phyloP scores from a whole-genome alignment of 208 protist genomes.

The Leishmania major region DNA sequence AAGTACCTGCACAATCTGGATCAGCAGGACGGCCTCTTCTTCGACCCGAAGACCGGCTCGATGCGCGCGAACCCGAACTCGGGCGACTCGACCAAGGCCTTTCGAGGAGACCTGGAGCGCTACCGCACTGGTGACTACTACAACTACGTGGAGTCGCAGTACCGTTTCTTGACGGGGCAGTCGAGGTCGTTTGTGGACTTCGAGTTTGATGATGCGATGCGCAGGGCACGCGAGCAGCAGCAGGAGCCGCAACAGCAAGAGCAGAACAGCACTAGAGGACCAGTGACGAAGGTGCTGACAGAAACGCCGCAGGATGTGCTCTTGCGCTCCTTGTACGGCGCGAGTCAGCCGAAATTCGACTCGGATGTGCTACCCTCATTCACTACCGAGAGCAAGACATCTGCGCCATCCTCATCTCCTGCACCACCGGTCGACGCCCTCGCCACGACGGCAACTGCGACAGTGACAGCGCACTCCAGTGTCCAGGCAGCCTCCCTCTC shows the following conservation, averaged over 20 bases:
- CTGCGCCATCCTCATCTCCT: not conserved
- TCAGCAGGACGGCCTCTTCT: conserved; percentile 58
- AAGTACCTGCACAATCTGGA: conserved; percentile 90
- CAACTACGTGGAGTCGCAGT: conserved; percentile 80
- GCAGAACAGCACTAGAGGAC: not conserved
- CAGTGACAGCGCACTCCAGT: not conserved
- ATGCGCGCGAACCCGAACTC: conserved; percentile 90
- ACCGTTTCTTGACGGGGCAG: conserved; percentile 80
- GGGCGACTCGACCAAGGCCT: conserved; percentile 56
- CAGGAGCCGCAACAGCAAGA: conserved; percentile 5
- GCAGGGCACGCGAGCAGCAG: conserved; percentile 12
- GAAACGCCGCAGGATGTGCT: conserved; percentile 50
- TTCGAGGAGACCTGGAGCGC: conserved; percentile 79
- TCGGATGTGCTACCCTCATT: not conserved
- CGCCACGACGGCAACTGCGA: not conserved
- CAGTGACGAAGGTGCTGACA: not conserved
- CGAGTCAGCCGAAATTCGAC: not conserved
- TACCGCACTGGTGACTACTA: conserved; percentile 79
- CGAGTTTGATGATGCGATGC: conserved; percentile 66
- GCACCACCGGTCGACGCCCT: not conserved
- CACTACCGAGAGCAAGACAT: not conserved
- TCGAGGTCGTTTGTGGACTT: conserved; percentile 87
- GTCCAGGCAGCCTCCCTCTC: conserved; percentile 14
- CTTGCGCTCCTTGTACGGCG: conserved; percentile 63
- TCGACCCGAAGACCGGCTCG: conserved; percentile 85